Percentiles rank a stretch among this genome's conserved stretches.
phyloP scores from a whole-genome alignment of 495 filamentous ascomycete species.

The Penicillium turbatum region DNA sequence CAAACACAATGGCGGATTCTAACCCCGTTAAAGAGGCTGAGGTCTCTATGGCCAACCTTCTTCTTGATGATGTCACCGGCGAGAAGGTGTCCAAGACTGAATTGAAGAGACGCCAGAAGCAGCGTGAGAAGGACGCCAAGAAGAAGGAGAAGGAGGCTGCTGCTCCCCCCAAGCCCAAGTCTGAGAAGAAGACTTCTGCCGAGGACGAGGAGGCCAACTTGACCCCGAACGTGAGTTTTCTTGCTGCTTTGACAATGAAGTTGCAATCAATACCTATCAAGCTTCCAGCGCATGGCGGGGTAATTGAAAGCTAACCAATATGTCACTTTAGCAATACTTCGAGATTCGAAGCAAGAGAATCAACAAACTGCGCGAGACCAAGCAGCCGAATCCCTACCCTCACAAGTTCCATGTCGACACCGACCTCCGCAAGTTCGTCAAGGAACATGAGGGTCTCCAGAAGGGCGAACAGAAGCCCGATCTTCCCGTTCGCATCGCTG shows the following conservation, averaged over 20 bases:
- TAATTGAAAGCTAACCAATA: slow-evolving; percentile 13
- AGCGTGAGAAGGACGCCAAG: slow-evolving; percentile 75
- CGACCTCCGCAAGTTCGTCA: slow-evolving; percentile 70
- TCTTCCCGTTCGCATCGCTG: slow-evolving; percentile 67
- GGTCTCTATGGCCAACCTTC: slow-evolving; percentile 64
- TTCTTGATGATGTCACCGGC: slow-evolving; percentile 80
- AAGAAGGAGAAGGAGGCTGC: slow-evolving; percentile 82
- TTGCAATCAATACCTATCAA: neutral
- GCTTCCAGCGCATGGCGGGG: neutral
- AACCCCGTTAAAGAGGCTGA: slow-evolving; percentile 54
- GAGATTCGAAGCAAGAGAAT: slow-evolving; percentile 85
- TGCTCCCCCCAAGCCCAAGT: slow-evolving; percentile 61
- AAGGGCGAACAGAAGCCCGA: slow-evolving; percentile 80
- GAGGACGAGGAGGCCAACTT: slow-evolving; percentile 71
- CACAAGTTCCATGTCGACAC: slow-evolving; percentile 93
- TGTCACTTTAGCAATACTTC: slow-evolving; percentile 75
- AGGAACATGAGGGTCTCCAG: slow-evolving; percentile 68
- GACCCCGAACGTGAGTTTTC: slow-evolving; percentile 74
- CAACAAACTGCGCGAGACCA: slow-evolving; percentile 77
- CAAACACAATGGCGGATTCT: slow-evolving; percentile 42
- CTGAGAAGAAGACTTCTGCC: slow-evolving; percentile 63
- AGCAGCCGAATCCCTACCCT: slow-evolving; percentile 85
- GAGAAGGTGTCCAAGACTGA: slow-evolving; percentile 84
- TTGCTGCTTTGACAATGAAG: neutral
- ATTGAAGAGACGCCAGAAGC: slow-evolving; percentile 94